Conservation (phyloP, 345 rosid species). For the Bruguiera sexangula region DNA sequence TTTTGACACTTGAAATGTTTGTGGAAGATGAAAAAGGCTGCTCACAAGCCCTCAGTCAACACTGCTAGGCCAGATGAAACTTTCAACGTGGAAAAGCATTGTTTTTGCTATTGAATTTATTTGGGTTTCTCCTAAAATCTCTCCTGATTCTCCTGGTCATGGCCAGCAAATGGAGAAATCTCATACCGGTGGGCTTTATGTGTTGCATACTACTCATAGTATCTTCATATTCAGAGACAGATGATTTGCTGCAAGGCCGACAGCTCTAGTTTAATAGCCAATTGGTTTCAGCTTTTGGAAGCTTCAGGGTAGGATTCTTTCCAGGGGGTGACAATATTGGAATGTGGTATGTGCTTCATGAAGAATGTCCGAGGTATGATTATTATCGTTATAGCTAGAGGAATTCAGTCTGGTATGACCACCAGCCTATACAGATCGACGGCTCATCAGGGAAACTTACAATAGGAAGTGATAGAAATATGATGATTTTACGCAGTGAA, state of each 20-base stretch:
- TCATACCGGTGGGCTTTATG: background rate
- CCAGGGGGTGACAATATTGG: background rate
- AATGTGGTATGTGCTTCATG: background rate
- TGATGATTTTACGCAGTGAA: conserved; percentile 20
- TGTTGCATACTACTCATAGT: background rate
- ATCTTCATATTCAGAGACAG: background rate
- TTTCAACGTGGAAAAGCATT: too few relatives aligned
- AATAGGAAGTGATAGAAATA: conserved; percentile 28
- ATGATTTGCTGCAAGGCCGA: conserved; percentile 16
- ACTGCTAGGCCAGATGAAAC: too few relatives aligned
- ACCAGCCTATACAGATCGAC: conserved; percentile 19
- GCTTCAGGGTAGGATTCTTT: conserved; percentile 14
- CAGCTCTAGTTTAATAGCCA: background rate
- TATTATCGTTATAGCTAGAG: too few relatives aligned
- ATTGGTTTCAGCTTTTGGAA: conserved; percentile 13
- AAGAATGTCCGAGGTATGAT: too few relatives aligned
- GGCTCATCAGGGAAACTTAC: conserved; percentile 21
- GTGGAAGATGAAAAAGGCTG: too few relatives aligned
- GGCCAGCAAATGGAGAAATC: background rate
- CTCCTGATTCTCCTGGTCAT: background rate
- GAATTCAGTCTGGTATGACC: conserved; percentile 6
- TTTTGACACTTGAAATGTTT: too few relatives aligned
- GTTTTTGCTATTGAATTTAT: too few relatives aligned
- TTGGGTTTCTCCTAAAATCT: too few relatives aligned
- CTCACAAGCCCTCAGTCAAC: too few relatives aligned